These are phyloP conservation scores for Phaeophleospora eucalypticola DNA, from an alignment of 2,329 filamentous ascomycete species.

Conservation along the genomic window DNA sequence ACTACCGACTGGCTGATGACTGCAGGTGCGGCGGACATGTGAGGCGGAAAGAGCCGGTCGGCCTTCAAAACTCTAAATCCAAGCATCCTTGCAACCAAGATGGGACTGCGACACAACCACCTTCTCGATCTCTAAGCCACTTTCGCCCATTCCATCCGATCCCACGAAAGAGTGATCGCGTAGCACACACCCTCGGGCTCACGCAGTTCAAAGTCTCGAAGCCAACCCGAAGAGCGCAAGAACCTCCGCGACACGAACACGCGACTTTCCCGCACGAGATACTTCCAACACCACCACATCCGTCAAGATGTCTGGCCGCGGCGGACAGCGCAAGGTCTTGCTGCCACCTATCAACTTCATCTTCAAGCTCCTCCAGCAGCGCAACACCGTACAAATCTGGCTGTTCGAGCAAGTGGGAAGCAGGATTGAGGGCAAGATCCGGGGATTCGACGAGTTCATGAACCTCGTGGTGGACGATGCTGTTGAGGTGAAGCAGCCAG, in stretches of 20 bases:
- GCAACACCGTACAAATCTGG: constrained; percentile 89
- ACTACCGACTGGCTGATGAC: neutral
- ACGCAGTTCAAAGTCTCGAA: neutral
- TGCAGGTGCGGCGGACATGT: no score
- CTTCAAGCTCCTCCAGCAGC: constrained; percentile 83
- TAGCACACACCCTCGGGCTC: neutral
- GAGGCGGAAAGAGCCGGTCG: neutral
- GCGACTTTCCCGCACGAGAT: neutral
- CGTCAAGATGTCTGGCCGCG: constrained; percentile 50
- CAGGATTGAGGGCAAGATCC: constrained; percentile 92
- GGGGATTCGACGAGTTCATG: constrained; percentile 99
- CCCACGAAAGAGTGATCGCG: neutral
- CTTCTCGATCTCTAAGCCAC: no score
- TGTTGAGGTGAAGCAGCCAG: constrained; percentile 68
- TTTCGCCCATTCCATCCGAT: no score
- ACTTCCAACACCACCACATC: neutral
- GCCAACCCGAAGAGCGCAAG: neutral
- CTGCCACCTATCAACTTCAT: constrained; percentile 82
- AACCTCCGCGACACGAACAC: neutral
- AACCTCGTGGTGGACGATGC: constrained; percentile 96
- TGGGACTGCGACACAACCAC: no score
- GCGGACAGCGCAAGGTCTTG: constrained; percentile 58
- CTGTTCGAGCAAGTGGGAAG: constrained; percentile 93
- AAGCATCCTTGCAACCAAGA: neutral
- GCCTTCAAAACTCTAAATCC: neutral